Evolutionary conservation across 768 basidiomycete species (phyloP), one percentile per base, ranked within the genome.

Genomic region (Kwoniella dendrophila): DNA sequence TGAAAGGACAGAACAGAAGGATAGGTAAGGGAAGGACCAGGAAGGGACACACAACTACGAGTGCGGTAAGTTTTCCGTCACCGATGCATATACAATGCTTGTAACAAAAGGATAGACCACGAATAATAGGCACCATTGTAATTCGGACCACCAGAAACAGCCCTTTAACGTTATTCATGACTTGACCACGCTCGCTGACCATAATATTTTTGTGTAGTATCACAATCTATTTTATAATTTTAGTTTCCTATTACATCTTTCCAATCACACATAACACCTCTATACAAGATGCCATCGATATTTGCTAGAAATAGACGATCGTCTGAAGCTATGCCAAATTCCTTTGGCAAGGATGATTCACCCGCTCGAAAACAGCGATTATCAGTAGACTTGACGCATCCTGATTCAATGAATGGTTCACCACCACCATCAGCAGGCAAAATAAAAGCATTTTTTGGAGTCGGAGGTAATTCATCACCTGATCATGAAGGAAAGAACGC

Each of bases 271-370:
- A 24, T 26, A 26, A 40, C 36, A 1, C 53, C 51, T 40, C 8
- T 12, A 53, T 14, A 27, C 56, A 66, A 14, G 29, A 73, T 73
- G 71, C 71, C 71, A 16, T 73, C 71, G 34, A 44, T 73, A 20
- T 73, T 73, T 36, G 58, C 65, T 32, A 61, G 58, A 34, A n/a
- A 58, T 55, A 59, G 72, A 7, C 56, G 72, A 24, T 56, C 54
- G 3, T 74, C 70, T 43, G 72, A 72, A 5, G 45, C 36, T 6
- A 36, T 52, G 20, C 45, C 56, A 10, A 33, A 53, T 27, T 54
- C 59, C 26, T 5, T 18, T 24, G 45, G 48, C 6, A 51, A 45
- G 4, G 56, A 59, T 3, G 56, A 55, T 1, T 27, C 43, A 14
- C 27, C 62, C 34, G n/a, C 34, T 49, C 29, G 38, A 3, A 51